Evolutionary conservation across 2,329 filamentous ascomycete species (phyloP).

Genomic region (Tothia fuscella): DNA sequence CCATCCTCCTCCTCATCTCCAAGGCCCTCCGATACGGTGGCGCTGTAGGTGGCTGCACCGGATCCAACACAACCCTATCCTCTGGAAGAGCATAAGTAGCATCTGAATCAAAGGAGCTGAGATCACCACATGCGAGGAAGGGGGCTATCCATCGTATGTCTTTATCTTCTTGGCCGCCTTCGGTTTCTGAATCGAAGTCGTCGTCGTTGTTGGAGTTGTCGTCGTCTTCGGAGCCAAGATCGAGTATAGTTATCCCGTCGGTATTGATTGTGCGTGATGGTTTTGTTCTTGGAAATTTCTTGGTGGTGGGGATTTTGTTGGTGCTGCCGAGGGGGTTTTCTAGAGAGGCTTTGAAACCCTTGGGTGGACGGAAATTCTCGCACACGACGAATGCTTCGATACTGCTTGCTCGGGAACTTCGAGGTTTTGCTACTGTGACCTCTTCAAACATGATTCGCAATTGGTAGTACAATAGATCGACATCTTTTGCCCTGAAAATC

Average conservation of each 20-base stretch:
- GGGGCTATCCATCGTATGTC: conserved; percentile 69
- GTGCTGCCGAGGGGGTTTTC: conserved; percentile 63
- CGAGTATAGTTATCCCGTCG: conserved; percentile 12
- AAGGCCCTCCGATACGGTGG: conserved; percentile 88
- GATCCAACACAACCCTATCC: conserved; percentile 76
- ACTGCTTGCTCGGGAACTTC: conserved; percentile 89
- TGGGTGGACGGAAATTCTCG: conserved; percentile 71
- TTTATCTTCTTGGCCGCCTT: conserved; percentile 28
- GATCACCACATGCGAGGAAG: conserved; percentile 92
- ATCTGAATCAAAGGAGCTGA: conserved; percentile 91
- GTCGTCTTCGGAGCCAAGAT: conserved; percentile 32
- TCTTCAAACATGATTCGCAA: conserved; percentile 80
- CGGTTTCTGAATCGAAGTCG: conserved; percentile 28
- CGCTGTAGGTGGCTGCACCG: conserved; percentile 88
- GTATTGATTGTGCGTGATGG: conserved; percentile 30
- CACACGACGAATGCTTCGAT: conserved; percentile 96
- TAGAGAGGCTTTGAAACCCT: conserved; percentile 62
- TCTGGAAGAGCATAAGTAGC: conserved; percentile 85
- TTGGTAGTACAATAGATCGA: conserved; percentile 91
- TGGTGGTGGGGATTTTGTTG: conserved; percentile 28
- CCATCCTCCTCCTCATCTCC: conserved; percentile 65
- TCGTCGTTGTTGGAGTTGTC: conserved; percentile 38
- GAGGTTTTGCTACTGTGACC: conserved; percentile 84
- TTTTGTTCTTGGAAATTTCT: conserved; percentile 22
- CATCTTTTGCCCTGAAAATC: conserved; percentile 88